phyloP scores from a whole-genome alignment of 192 early-diverging fungal genomes.

The Bifiguratus adelaidae region DNA sequence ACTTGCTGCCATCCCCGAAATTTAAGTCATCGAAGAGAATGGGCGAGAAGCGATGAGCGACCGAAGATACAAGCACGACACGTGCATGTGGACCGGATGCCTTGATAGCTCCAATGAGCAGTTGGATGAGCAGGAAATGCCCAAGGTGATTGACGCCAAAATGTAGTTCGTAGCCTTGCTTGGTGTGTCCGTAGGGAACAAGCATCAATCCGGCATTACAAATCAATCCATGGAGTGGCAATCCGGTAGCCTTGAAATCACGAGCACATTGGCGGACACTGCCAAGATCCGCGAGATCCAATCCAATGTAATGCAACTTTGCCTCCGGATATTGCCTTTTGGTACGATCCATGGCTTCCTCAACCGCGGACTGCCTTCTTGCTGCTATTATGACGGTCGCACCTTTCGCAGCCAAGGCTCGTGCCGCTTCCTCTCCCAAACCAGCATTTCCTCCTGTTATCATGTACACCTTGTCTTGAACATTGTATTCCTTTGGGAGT shows the following conservation, averaged over 20 bases:
- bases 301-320: not conserved
- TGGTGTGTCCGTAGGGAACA: constrained; percentile 30
- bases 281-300: constrained; percentile 4
- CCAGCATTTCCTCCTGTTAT: not conserved
- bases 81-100: not conserved
- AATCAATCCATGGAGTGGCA: constrained; percentile 1
- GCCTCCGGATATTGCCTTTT: not conserved
- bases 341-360: constrained; percentile 1
- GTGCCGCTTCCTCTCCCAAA: not conserved
- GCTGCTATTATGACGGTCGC: constrained; percentile 2
- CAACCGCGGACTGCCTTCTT: not conserved
- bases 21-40: constrained; percentile 1
- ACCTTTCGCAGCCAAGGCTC: not conserved
- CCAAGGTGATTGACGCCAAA: constrained; percentile 45
- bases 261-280: not conserved
- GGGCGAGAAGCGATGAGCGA: not conserved
- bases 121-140: constrained; percentile 35
- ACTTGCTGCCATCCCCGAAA: constrained; percentile 1
- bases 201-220: constrained; percentile 24
- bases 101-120: constrained; percentile 9
- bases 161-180: constrained; percentile 40
- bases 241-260: constrained; percentile 1
- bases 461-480: constrained; percentile 1
- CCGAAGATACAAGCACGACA: not conserved
- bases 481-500: not conserved